A percentile compares a stretch with the other conserved stretches of the same genome.
Conservation (phyloP, 352 stramenopile genomes). For the Globisporangium paroecandrum region DNA sequence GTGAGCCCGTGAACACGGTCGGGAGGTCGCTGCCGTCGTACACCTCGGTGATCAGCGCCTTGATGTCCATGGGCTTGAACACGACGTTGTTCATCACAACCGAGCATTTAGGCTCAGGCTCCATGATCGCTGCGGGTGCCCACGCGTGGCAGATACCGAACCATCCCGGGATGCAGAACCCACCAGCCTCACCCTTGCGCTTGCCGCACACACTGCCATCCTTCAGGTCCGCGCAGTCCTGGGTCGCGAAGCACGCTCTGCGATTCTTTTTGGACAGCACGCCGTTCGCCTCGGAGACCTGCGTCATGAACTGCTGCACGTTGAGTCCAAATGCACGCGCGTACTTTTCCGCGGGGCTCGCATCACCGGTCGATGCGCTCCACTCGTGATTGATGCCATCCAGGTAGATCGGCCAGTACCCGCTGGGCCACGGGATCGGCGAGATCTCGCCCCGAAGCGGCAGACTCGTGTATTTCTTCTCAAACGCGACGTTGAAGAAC, state of each 20-base stretch:
- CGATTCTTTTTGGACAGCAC: conserved; percentile 36
- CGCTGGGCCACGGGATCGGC: conserved; percentile 58
- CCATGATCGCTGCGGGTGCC: conserved; percentile 47
- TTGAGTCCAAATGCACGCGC: conserved; percentile 42
- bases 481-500: conserved; percentile 41
- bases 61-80: conserved; percentile 60
- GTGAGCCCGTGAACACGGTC: conserved; percentile 51
- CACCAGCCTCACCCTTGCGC: conserved; percentile 20
- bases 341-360: conserved; percentile 52
- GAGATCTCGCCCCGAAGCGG: conserved; percentile 33
- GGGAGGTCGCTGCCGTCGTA: conserved; percentile 52
- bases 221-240: conserved; percentile 31
- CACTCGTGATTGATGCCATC: conserved; percentile 65
- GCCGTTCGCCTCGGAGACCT: conserved; percentile 39
- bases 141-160: conserved; percentile 63
- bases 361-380: conserved; percentile 21
- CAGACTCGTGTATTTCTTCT: conserved; percentile 45
- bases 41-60: conserved; percentile 41
- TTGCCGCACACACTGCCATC: conserved; percentile 46
- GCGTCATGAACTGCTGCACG: conserved; percentile 32
- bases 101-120: conserved; percentile 39
- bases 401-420: conserved; percentile 62
- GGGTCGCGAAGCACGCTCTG: conserved; percentile 23
- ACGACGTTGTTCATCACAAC: conserved; percentile 45
- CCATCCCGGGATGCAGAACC: conserved; percentile 53